These are phyloP conservation scores for Apiospora sp. DNA, from an alignment of 2,329 filamentous ascomycete genomes.

Conservation along the genomic window DNA sequence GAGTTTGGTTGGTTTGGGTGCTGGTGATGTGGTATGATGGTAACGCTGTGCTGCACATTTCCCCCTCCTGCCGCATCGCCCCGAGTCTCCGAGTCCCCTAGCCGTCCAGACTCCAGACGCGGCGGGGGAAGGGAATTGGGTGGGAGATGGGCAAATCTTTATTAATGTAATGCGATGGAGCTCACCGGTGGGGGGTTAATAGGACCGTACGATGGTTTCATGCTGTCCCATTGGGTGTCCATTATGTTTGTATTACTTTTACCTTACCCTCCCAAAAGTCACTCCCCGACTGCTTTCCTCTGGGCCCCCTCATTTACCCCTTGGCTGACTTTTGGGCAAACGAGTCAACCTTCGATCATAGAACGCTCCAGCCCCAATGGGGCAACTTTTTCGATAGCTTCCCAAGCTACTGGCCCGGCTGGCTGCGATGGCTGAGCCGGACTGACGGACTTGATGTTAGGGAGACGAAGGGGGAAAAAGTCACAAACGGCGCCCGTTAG, in stretches of 20 bases:
- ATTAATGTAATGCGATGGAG: neutral
- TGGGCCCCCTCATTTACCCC: slow-evolving; percentile 16
- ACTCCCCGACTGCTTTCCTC: neutral
- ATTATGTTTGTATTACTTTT: slow-evolving; percentile 10
- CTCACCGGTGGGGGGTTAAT: slow-evolving; percentile 17
- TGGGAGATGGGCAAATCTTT: neutral
- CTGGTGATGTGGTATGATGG: slow-evolving; percentile 13
- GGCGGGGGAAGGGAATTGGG: neutral
- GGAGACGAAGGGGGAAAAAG: no score
- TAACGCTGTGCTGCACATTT: neutral
- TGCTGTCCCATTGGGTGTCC: slow-evolving; percentile 3
- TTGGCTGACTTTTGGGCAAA: neutral
- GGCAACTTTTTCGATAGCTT: neutral
- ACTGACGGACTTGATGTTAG: neutral
- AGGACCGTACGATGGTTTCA: slow-evolving; percentile 4
- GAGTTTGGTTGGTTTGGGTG: neutral
- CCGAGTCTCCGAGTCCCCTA: neutral
- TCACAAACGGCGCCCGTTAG: neutral
- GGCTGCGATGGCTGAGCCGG: neutral
- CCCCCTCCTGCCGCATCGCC: neutral
- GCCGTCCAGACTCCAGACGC: neutral
- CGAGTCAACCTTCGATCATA: neutral
- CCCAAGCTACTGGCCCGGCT: slow-evolving; percentile 14
- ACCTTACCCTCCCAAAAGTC: neutral
- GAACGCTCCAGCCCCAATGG: slow-evolving; percentile 5